Evolutionary conservation across 2,329 filamentous ascomycete genomes (phyloP), one percentile per base, ranked within the genome.

Genomic region (Dothistroma pini): DNA sequence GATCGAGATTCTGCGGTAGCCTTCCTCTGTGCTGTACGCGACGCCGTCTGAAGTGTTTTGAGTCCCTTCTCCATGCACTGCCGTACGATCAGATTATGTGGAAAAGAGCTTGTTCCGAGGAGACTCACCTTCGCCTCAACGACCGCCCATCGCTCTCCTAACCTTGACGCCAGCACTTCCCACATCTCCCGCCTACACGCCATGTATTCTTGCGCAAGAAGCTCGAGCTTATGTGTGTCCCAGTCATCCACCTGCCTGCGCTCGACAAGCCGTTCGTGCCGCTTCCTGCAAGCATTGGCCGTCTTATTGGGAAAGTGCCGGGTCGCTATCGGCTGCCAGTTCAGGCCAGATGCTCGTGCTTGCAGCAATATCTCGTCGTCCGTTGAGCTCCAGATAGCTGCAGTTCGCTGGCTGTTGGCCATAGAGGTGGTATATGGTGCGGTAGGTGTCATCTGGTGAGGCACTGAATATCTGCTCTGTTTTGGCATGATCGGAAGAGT

Each of bases 31-130:
- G 84, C 85, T 59, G 87, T 83, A 63, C 89, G 85, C 66, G 86
- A 83, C 56, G 86, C 84, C 68, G 86, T 86, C 73, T 89, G 87
- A 60, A 95, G 83, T 75, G 90, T 92, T 78, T 92, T 93, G 69
- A 93, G 80, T 38, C 91, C 90, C 71, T 89, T 89, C 74, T 89
- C 87, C 86, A 95, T 90, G 77, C 89, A 91, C 90, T 93, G 66
- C 52, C 31, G 19, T 49, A 51, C 11, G 21, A 44, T 57, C 68
- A 35, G 68, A 63, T 34, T 53, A n/a, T 58, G 16, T 12, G 8
- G 25, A 19, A 29, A 14, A 84, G 38, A 87, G 32, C 16, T 44
- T 12, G 25, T 14, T n/a, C 22, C 35, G 10, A 4, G 35, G 29
- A 22, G 82, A 85, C 86, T 67, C 80, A 90, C 91, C 87, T 95